Conservation (phyloP, 2,329 filamentous ascomycete species). For the Xylaria sp. region DNA sequence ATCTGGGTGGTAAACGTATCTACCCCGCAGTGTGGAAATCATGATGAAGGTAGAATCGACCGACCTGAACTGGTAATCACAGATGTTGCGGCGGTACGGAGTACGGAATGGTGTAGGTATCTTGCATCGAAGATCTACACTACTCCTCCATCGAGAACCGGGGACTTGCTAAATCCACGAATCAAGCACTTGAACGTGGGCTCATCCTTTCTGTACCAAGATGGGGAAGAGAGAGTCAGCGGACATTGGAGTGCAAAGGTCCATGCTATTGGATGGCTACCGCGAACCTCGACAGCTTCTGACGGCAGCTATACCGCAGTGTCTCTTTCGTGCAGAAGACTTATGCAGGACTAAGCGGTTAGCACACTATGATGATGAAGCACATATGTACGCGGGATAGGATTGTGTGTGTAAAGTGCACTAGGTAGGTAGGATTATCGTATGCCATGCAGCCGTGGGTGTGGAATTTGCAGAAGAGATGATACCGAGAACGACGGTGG, state of each 20-base stretch:
- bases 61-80: too few species aligned
- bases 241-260: neutral
- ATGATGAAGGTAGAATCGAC: too few species aligned
- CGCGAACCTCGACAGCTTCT: constrained; percentile 6
- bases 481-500: neutral
- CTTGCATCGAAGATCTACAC: neutral
- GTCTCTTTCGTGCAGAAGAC: constrained; percentile 19
- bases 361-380: constrained; percentile 10
- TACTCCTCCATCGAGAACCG: neutral
- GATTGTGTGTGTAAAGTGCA: neutral
- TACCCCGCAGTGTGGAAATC: too few species aligned
- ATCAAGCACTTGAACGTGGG: neutral
- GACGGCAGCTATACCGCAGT: constrained; percentile 6
- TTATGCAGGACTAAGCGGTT: constrained; percentile 15
- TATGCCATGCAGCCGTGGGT: constrained; percentile 4
- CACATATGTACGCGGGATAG: neutral
- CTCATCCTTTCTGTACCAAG: neutral
- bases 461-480: too few species aligned
- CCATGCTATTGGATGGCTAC: constrained; percentile 14
- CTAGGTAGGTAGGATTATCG: neutral
- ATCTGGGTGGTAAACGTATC: too few species aligned
- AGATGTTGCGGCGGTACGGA: too few species aligned
- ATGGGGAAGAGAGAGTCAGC: neutral
- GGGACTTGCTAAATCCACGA: neutral
- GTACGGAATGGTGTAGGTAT: too few species aligned